Evolutionary conservation across 352 stramenopile genomes (phyloP).

Genomic region (Saprolegnia parasitica): DNA sequence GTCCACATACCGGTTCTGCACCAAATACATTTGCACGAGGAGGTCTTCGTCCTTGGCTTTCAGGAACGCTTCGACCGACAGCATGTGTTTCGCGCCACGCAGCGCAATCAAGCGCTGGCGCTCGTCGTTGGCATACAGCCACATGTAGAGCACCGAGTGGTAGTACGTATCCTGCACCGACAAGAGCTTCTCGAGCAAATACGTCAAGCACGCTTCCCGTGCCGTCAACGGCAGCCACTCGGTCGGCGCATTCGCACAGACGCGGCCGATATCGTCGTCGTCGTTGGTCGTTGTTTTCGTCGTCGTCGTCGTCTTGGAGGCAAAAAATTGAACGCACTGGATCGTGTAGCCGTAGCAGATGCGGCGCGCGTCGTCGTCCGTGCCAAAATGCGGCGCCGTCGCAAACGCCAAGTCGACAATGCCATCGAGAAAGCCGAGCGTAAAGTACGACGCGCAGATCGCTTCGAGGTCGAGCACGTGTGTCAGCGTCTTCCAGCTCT

Average conservation of each 20-base stretch:
- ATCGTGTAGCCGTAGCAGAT: constrained; percentile 31
- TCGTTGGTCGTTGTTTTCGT: not conserved
- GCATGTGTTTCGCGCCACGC: constrained; percentile 34
- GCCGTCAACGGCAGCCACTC: not conserved
- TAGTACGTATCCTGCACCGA: constrained; percentile 68
- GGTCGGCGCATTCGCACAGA: not conserved
- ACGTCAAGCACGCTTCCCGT: constrained; percentile 5
- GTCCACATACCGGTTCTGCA: constrained; percentile 78
- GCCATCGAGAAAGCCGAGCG: constrained; percentile 80
- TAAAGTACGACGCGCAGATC: constrained; percentile 76
- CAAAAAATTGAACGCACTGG: constrained; percentile 20
- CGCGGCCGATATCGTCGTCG: not conserved
- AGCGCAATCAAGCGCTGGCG: constrained; percentile 8
- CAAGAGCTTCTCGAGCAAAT: constrained; percentile 33
- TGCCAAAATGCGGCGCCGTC: constrained; percentile 64
- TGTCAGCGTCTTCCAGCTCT: constrained; percentile 82
- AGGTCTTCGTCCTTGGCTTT: constrained; percentile 81
- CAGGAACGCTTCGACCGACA: constrained; percentile 78
- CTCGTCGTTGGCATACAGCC: constrained; percentile 62
- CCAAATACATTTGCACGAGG: constrained; percentile 82
- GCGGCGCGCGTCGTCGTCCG: constrained; percentile 35
- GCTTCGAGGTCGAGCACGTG: constrained; percentile 67
- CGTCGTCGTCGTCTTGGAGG: not conserved
- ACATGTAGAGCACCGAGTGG: constrained; percentile 75
- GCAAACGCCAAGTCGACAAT: constrained; percentile 77